Conservation (phyloP, 768 basidiomycete genomes). For the Suillus sp. region DNA sequence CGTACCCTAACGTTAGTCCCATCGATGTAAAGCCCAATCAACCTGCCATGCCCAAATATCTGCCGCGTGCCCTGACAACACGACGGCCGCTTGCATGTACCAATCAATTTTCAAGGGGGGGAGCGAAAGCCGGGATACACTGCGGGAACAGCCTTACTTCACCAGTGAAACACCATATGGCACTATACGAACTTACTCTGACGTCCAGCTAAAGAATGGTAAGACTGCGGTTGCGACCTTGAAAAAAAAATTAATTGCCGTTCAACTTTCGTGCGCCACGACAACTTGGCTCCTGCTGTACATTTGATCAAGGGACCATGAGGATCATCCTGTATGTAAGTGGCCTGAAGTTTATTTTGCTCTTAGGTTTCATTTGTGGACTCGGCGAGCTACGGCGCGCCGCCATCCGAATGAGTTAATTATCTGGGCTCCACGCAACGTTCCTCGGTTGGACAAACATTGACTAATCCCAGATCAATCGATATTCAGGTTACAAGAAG, state of each 20-base stretch:
- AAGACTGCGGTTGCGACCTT: background rate
- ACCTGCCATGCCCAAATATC: conserved; percentile 1
- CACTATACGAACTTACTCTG: background rate
- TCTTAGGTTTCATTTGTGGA: background rate
- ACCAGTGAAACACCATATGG: background rate
- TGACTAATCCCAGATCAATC: conserved; percentile 16
- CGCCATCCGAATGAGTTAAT: background rate
- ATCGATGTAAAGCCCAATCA: background rate
- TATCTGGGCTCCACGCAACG: background rate
- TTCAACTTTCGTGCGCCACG: background rate
- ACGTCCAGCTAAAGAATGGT: background rate
- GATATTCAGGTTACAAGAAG: conserved; percentile 30
- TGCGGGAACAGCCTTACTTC: background rate
- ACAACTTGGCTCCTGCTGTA: background rate
- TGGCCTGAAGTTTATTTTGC: too few species aligned
- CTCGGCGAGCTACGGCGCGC: background rate
- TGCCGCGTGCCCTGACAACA: background rate
- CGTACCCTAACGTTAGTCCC: background rate
- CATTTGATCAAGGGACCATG: background rate
- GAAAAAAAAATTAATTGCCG: background rate
- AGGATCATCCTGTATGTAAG: background rate
- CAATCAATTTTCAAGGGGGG: background rate
- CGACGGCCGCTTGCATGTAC: background rate
- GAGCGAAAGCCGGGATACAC: background rate
- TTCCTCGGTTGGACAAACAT: background rate